Percentiles rank a stretch among this genome's conserved stretches.
Conservation (phyloP, 208 protist genomes). For the Polymyxa betae region DNA sequence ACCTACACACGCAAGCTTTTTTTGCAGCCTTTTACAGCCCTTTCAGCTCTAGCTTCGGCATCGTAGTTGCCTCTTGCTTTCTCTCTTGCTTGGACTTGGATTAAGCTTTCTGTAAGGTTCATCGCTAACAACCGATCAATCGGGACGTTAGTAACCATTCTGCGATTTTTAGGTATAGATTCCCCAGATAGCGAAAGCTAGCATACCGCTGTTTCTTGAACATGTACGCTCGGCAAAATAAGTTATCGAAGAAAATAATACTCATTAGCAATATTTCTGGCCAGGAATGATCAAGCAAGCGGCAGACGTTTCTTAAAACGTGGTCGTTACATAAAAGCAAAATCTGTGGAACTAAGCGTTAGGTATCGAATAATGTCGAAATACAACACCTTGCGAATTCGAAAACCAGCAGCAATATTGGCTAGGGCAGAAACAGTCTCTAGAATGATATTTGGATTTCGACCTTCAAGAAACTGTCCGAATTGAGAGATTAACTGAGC, state of each 20-base stretch:
- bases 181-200: background rate
- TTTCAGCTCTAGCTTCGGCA: background rate
- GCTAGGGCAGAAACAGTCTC: background rate
- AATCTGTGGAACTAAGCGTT: too few species aligned
- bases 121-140: background rate
- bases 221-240: background rate
- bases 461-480: too few species aligned
- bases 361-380: too few species aligned
- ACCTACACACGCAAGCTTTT: background rate
- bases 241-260: background rate
- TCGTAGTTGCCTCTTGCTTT: background rate
- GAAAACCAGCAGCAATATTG: background rate
- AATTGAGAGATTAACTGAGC: too few species aligned
- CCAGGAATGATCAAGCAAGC: background rate
- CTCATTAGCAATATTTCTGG: background rate
- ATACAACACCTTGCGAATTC: background rate
- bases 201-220: background rate
- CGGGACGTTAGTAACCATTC: background rate
- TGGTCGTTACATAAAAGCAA: background rate
- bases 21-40: background rate
- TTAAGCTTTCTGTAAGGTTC: background rate
- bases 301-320: background rate
- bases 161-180: background rate
- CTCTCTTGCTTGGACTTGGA: background rate
- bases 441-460: too few species aligned